Percentiles rank a stretch among this genome's conserved stretches.
These are phyloP conservation scores for Hortaea sp. DNA, from an alignment of 2,329 filamentous ascomycete species.

Conservation along the genomic window DNA sequence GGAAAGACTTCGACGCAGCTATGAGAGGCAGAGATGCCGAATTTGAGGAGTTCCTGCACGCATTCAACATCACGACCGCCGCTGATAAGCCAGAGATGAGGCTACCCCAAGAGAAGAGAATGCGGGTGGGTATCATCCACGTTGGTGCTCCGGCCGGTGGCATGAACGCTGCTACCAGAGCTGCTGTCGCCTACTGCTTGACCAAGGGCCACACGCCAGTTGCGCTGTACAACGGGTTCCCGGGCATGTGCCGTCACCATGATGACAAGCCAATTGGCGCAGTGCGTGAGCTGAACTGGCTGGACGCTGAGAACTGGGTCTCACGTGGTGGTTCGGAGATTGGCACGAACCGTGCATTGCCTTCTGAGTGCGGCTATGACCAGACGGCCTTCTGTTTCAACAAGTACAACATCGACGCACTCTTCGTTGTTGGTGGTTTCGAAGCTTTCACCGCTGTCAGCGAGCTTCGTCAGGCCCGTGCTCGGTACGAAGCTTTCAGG, in stretches of 20 bases:
- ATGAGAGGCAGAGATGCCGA: slow-evolving; percentile 87
- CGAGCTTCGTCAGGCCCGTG: slow-evolving; percentile 71
- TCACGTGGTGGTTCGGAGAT: slow-evolving; percentile 97
- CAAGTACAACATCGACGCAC: slow-evolving; percentile 77
- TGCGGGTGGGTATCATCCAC: slow-evolving; percentile 93
- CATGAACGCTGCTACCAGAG: slow-evolving; percentile 94
- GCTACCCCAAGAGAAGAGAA: slow-evolving; percentile 65
- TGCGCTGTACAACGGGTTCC: slow-evolving; percentile 94
- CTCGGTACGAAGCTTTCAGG: slow-evolving; percentile 71
- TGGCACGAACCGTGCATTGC: slow-evolving; percentile 90
- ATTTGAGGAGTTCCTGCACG: slow-evolving; percentile 84
- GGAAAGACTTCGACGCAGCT: slow-evolving; percentile 75
- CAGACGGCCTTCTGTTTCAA: slow-evolving; percentile 74
- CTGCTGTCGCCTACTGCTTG: slow-evolving; percentile 85
- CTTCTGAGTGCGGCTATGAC: slow-evolving; percentile 68
- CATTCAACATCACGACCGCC: slow-evolving; percentile 83
- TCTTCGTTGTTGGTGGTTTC: slow-evolving; percentile 85
- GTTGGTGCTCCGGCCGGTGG: slow-evolving; percentile 93
- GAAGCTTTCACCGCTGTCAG: slow-evolving; percentile 91
- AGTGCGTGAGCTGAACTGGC: slow-evolving; percentile 79
- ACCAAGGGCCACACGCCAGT: slow-evolving; percentile 85
- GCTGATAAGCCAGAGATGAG: slow-evolving; percentile 60
- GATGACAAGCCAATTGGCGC: slow-evolving; percentile 70
- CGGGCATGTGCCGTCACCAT: slow-evolving; percentile 84
- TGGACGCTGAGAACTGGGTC: slow-evolving; percentile 91